These are phyloP conservation scores for Pythium sp. DNA, from an alignment of 352 stramenopile species.

Conservation along the genomic window DNA sequence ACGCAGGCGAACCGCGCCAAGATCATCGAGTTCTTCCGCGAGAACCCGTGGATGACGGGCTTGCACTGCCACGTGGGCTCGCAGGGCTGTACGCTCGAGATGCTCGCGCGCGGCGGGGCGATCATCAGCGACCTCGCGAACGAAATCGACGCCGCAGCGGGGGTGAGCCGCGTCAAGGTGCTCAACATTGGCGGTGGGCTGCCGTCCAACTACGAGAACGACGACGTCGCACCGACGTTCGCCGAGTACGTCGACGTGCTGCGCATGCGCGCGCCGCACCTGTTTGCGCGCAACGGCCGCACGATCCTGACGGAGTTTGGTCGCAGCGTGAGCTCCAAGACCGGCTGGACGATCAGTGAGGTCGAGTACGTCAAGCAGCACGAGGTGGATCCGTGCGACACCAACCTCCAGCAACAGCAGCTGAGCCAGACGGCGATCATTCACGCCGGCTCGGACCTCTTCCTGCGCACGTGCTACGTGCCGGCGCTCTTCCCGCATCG, in stretches of 20 bases:
- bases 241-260: conserved; percentile 80
- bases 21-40: conserved; percentile 74
- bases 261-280: conserved; percentile 53
- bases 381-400: conserved; percentile 19
- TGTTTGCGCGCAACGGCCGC: conserved; percentile 77
- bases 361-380: conserved; percentile 91
- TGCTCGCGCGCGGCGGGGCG: conserved; percentile 77
- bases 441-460: conserved; percentile 89
- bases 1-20: conserved; percentile 45
- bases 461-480: conserved; percentile 85
- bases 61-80: conserved; percentile 89
- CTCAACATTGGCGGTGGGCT: conserved; percentile 92
- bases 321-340: conserved; percentile 82
- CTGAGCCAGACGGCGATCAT: conserved; percentile 77
- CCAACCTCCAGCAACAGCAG: conserved; percentile 7
- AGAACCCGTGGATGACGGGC: conserved; percentile 85
- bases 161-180: conserved; percentile 70
- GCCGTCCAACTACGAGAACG: conserved; percentile 85
- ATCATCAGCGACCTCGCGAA: conserved; percentile 81
- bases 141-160: conserved; percentile 65
- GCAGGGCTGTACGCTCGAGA: conserved; percentile 79
- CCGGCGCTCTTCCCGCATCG: conserved; percentile 78
- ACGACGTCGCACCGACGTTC: conserved; percentile 72
- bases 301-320: conserved; percentile 93
- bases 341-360: conserved; percentile 78